These are phyloP conservation scores for Carex pumila DNA, from an alignment of 176 grass and related monocot species.

Conservation along the genomic window DNA sequence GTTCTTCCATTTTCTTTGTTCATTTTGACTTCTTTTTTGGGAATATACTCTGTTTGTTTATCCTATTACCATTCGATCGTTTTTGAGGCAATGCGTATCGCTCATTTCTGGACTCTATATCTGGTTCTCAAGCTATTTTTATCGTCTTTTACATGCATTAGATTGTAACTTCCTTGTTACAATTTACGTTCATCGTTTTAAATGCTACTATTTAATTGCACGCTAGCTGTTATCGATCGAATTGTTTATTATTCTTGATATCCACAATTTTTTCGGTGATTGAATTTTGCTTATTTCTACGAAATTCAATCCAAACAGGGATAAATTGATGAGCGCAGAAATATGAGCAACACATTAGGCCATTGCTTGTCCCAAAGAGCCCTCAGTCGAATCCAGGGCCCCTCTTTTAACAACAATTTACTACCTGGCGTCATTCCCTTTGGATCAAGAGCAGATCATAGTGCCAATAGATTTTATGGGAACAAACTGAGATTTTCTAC, in stretches of 20 bases:
- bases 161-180: background rate
- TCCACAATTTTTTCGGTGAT: background rate
- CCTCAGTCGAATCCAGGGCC: conserved; percentile 14
- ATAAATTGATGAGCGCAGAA: conserved; percentile 17
- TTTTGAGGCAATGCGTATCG: background rate
- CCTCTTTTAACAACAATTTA: conserved; percentile 14
- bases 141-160: background rate
- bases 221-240: background rate
- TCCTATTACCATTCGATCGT: background rate
- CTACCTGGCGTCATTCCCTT: conserved; percentile 16
- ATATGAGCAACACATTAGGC: conserved; percentile 37
- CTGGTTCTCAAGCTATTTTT: conserved; percentile 14
- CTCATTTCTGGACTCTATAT: background rate
- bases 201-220: background rate
- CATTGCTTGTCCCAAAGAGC: conserved; percentile 37
- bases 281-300: background rate
- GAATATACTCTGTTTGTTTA: background rate
- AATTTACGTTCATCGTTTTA: background rate
- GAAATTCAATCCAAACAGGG: background rate
- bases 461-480: conserved; percentile 4
- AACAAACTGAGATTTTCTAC: conserved; percentile 16
- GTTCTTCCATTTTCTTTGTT: background rate
- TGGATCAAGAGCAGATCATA: conserved; percentile 16
- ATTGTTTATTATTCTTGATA: background rate
- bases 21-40: background rate